phyloP scores from a whole-genome alignment of 2,329 filamentous ascomycete species.

The Monosporascus sp. region DNA sequence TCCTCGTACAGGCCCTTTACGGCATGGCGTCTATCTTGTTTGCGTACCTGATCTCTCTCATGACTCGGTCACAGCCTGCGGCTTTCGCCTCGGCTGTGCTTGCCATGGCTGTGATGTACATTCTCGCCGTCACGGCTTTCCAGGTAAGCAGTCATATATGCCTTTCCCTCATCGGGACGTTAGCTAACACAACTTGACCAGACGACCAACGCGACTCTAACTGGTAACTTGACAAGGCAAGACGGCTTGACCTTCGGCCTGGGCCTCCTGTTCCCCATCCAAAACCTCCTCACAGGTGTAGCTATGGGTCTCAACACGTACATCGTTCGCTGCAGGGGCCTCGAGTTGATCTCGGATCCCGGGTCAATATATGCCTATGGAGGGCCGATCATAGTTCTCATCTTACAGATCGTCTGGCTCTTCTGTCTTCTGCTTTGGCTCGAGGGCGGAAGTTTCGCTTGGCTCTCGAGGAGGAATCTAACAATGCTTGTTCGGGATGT shows the following conservation, averaged over 20 bases:
- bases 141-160: constrained; percentile 11
- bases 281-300: constrained; percentile 54
- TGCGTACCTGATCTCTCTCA: constrained; percentile 57
- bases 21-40: constrained; percentile 56
- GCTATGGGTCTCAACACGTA: constrained; percentile 60
- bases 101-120: constrained; percentile 19
- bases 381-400: constrained; percentile 63
- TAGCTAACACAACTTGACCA: not conserved
- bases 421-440: constrained; percentile 60
- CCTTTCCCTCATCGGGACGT: not conserved
- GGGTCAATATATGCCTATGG: constrained; percentile 61
- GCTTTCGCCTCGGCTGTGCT: constrained; percentile 51
- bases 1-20: constrained; percentile 58
- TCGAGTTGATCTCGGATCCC: constrained; percentile 36
- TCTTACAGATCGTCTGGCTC: constrained; percentile 55
- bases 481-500: constrained; percentile 9
- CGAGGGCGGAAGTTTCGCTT: constrained; percentile 55
- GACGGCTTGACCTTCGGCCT: constrained; percentile 55
- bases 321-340: constrained; percentile 51
- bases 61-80: constrained; percentile 57
- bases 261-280: constrained; percentile 54
- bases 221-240: constrained; percentile 39
- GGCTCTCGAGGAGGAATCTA: constrained; percentile 8
- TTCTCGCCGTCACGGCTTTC: constrained; percentile 19
- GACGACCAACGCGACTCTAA: constrained; percentile 12